phyloP scores from a whole-genome alignment of 2,329 filamentous ascomycete species.

The Sporothrix humicola region DNA sequence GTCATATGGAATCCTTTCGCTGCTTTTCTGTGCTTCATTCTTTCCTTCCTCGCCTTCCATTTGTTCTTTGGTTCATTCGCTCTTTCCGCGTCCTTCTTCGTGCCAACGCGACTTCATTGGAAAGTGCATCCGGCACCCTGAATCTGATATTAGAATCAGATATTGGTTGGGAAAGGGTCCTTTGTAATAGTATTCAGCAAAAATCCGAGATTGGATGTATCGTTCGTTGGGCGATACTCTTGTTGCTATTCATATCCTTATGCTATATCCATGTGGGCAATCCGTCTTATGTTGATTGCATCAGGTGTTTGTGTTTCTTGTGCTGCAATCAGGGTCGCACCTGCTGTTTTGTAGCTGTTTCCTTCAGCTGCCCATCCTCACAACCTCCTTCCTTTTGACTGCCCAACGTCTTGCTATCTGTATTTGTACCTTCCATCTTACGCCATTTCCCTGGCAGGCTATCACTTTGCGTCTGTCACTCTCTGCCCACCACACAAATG shows the following conservation, averaged over 20 bases:
- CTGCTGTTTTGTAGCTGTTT: conserved; percentile 12
- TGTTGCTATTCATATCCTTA: background rate
- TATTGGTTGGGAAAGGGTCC: background rate
- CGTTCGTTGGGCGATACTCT: background rate
- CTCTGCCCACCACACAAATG: background rate
- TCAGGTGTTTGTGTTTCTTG: background rate
- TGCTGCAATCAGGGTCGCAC: background rate
- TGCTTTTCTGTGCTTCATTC: background rate
- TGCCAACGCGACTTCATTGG: conserved; percentile 4
- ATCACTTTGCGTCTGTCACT: too few relatives aligned
- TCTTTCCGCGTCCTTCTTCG: conserved; percentile 2
- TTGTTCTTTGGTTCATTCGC: background rate
- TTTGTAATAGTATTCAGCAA: background rate
- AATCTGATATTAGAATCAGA: background rate
- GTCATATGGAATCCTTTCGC: background rate
- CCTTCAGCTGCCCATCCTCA: background rate
- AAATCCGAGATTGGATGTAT: conserved; percentile 18
- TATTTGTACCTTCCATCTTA: background rate
- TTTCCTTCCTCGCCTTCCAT: conserved; percentile 3
- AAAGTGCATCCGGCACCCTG: conserved; percentile 4
- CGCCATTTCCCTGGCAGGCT: background rate
- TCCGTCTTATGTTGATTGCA: background rate
- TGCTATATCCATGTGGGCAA: background rate
- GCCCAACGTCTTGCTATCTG: background rate
- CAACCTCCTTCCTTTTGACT: background rate